phyloP scores from a whole-genome alignment of 192 early-diverging fungal genomes.

The Podila horticola region DNA sequence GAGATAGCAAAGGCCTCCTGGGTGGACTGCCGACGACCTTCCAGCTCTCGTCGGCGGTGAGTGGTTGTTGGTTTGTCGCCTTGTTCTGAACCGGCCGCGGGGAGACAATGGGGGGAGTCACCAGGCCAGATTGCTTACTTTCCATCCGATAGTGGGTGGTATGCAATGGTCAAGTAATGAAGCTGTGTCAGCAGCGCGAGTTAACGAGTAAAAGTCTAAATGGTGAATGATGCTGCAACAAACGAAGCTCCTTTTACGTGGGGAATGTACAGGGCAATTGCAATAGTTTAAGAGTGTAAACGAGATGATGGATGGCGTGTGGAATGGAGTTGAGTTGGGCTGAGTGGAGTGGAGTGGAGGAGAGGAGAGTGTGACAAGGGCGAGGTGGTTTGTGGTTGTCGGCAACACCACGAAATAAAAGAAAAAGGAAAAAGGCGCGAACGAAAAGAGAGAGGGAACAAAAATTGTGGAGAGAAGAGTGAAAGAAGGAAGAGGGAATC shows the following conservation, averaged over 20 bases:
- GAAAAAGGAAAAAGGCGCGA: not conserved
- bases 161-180: not conserved
- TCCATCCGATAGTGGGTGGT: conserved; percentile 21
- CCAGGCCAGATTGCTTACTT: conserved; percentile 37
- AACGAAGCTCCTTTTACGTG: not conserved
- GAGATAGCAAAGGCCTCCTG: conserved; percentile 60
- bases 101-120: conserved; percentile 46
- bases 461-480: conserved; percentile 1
- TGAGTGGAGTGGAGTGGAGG: not conserved
- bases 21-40: conserved; percentile 71
- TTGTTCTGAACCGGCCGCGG: conserved; percentile 42
- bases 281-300: not conserved
- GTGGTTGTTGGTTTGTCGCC: conserved; percentile 9
- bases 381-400: not conserved
- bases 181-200: not conserved
- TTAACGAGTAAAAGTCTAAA: not conserved
- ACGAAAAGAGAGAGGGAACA: not conserved
- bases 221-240: not conserved
- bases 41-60: conserved; percentile 55
- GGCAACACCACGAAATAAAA: not conserved
- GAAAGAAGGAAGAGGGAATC: conserved; percentile 2
- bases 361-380: not conserved
- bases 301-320: not conserved
- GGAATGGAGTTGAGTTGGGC: not conserved
- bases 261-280: not conserved